Evolutionary conservation across 345 rosid genomes (phyloP), one percentile per base, ranked within the genome.

Genomic region (Pistacia integerrima): DNA sequence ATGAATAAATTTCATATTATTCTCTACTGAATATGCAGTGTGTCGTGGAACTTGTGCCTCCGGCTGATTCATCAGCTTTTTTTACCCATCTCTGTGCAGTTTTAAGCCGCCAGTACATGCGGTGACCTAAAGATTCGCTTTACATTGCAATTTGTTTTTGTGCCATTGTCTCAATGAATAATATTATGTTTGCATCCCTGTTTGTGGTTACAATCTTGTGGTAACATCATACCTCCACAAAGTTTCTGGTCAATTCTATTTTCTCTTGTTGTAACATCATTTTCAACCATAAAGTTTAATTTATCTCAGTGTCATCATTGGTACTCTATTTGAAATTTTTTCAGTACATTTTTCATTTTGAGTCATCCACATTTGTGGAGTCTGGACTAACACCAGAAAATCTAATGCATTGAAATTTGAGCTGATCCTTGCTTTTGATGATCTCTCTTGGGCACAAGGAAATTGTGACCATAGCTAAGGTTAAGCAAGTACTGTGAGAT

Each of bases 391-490:
- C 25, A 25, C 25, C 25, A 25, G 25, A 25, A 25, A 25, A 25
- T 25, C 25, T 25, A 25, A 25, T 25, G 25, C 25, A 25, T 25
- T 25, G 25, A 25, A 25, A 25, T 97, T 97, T 68, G 99, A 97
- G 86, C 87, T 97, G 87, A 87, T 87, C 77, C 94, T 92, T 82
- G 96, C 99, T 33, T 97, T 97, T 77, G 99, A 97, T 79, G 99
- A 90, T 97, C 72, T 94, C 98, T 75, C 97, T 97, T 63, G 99
- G 99, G 82, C 97, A 97, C 91, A 94, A 89, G 91, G 99, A 97
- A 85, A 94, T 90, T 83, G 94, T 97, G 61, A 97, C 98, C 36
- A 94, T 97, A 69, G 88, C 97, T 4, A 97, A 88, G 78, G 98
- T 97, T 76, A 97, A 90, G 89, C 99, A 97, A 97, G 80, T 92